Base-by-base conservation (phyloP, 768 basidiomycete species). In the Pisolithus microcarpus region DNA sequence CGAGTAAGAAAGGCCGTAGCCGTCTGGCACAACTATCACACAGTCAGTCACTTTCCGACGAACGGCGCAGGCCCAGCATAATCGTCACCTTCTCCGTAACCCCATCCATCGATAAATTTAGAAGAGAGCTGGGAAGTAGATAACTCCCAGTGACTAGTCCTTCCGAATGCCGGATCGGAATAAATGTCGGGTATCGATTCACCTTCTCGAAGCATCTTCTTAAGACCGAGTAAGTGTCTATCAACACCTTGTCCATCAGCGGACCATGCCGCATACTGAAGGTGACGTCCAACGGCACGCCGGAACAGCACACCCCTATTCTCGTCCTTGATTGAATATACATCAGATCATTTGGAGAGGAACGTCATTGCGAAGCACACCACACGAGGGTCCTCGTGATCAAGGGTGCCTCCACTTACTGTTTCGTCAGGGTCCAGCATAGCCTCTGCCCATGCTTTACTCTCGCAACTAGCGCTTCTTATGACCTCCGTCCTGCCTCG, bases 401-500 rank as follows among this genome's bases (percentile, higher is more conserved):
- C 11, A 28, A 38, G 24, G 4, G 38, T 38, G 44, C 47, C 40
- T 4, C 47, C n/a, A 69, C 77, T 48, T 56, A 83, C 84, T 36
- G 73, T 72, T 59, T 65, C 67, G 13, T 65, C 52, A 18, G 74
- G 66, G 56, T 85, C 71, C 28, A 87, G 68, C 93, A 99, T 98
- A n/a, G 87, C 84, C 67, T 91, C 84, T 11, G 82, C 86, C 81
- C 87, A 99, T 38, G 75, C 83, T 62, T 84, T 84, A 63, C 80
- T 85, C 72, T 98, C 91, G 43, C 75, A 78, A 56, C 87, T 90
- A 28, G 85, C 85, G 55, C 81, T 81, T 15, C 95, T 78, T 57
- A 98, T 96, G 36, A 98, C 95, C 72, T 99, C 96, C 6, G 95
- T 99, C 48, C 95, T 75, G 0, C 96, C 96, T 1, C 76, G 78